A percentile compares a stretch with the other conserved stretches of the same genome.
Conservation (phyloP, 2,329 filamentous ascomycete genomes). For the Elsinoe australis region DNA sequence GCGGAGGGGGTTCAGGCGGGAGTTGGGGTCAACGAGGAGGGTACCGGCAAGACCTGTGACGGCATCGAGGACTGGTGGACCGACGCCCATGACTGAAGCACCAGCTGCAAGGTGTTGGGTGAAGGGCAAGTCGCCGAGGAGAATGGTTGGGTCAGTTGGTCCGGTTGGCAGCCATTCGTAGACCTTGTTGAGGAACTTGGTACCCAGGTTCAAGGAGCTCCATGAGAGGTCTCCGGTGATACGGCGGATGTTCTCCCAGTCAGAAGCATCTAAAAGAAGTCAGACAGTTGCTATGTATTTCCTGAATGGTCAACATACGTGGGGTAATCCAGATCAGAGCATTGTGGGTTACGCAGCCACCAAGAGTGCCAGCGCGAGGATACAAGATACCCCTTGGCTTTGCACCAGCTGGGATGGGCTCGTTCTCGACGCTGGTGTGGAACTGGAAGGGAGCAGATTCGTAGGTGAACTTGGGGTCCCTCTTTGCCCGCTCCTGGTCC, state of each 20-base stretch:
- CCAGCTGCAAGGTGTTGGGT: constrained; percentile 22
- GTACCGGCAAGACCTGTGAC: constrained; percentile 40
- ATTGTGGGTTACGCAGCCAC: constrained; percentile 55
- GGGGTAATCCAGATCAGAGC: constrained; percentile 54
- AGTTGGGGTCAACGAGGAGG: constrained; percentile 41
- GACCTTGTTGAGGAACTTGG: constrained; percentile 46
- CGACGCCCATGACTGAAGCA: constrained; percentile 27
- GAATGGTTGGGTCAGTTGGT: constrained; percentile 23
- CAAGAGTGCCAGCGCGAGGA: constrained; percentile 49
- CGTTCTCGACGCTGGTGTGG: constrained; percentile 43
- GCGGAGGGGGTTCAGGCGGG: constrained; percentile 30
- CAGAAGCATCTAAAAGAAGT: constrained; percentile 38
- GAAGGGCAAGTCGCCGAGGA: constrained; percentile 21
- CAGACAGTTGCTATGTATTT: neutral
- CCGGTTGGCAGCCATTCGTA: constrained; percentile 28
- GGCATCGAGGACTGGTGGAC: constrained; percentile 33
- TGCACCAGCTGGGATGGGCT: constrained; percentile 45
- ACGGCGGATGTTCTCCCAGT: constrained; percentile 51
- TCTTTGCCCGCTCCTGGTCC: constrained; percentile 45
- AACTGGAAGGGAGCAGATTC: constrained; percentile 43
- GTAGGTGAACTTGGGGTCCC: constrained; percentile 55
- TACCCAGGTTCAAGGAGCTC: constrained; percentile 50
- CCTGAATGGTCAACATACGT: constrained; percentile 17
- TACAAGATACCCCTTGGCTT: constrained; percentile 49
- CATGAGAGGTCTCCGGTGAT: constrained; percentile 56